Evolutionary conservation across 352 stramenopile species (phyloP).

Genomic region (Globisporangium barbulae): DNA sequence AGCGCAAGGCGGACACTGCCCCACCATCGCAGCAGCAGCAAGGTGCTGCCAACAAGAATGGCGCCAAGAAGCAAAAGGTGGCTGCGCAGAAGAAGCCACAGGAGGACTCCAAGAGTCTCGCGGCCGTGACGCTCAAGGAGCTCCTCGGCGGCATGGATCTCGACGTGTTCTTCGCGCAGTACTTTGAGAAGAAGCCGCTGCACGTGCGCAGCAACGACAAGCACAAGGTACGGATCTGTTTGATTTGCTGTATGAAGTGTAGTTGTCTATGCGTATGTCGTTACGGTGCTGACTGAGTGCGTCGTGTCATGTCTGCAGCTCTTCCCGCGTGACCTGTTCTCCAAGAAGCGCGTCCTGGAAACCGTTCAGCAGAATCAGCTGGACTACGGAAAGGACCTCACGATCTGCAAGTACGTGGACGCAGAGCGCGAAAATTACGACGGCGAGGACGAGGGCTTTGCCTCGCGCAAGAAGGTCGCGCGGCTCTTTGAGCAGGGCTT

Average conservation of each 20-base stretch:
- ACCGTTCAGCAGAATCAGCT: conserved; percentile 55
- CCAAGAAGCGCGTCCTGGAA: conserved; percentile 61
- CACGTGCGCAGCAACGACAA: conserved; percentile 52
- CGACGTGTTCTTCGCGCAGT: conserved; percentile 53
- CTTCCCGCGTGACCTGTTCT: conserved; percentile 64
- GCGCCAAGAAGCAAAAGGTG: conserved; percentile 16
- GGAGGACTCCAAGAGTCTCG: conserved; percentile 18
- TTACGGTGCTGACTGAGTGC: not conserved
- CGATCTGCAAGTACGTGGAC: conserved; percentile 72
- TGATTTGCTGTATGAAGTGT: not conserved
- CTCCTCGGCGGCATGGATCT: conserved; percentile 67
- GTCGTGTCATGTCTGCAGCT: conserved; percentile 20
- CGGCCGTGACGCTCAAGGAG: conserved; percentile 33
- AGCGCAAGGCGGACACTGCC: conserved; percentile 11
- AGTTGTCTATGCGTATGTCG: not conserved
- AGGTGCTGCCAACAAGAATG: not conserved
- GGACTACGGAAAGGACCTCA: conserved; percentile 64
- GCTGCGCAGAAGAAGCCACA: not conserved
- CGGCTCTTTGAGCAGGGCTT: conserved; percentile 63
- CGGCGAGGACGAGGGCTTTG: conserved; percentile 40
- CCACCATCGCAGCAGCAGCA: not conserved
- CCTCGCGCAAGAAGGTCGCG: conserved; percentile 50
- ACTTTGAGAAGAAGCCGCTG: conserved; percentile 88
- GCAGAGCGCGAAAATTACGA: conserved; percentile 68
- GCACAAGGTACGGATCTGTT: conserved; percentile 22